phyloP scores from a whole-genome alignment of 352 stramenopile genomes.

The Plasmopara halstedii region DNA sequence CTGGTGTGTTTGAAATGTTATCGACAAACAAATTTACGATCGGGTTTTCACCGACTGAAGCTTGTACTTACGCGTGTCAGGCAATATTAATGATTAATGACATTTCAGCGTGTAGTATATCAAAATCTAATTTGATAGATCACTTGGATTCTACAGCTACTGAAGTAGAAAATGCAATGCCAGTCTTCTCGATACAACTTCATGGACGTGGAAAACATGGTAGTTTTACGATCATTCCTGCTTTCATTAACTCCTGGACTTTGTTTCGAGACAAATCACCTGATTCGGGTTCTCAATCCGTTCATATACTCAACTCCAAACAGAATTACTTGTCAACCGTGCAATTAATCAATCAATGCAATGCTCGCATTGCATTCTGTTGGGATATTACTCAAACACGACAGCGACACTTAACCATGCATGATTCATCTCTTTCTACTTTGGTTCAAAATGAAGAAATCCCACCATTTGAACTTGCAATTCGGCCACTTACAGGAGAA shows the following conservation, averaged over 20 bases:
- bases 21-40: conserved; percentile 37
- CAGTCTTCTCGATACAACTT: conserved; percentile 16
- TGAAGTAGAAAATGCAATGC: conserved; percentile 11
- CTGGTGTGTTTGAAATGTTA: conserved; percentile 34
- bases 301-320: conserved; percentile 6
- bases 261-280: conserved; percentile 4
- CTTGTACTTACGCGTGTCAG: conserved; percentile 17
- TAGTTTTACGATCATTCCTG: conserved; percentile 12
- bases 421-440: conserved; percentile 2
- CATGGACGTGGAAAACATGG: conserved; percentile 12
- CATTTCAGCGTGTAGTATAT: conserved; percentile 47
- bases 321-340: conserved; percentile 14
- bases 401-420: conserved; percentile 10
- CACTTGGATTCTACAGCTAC: conserved; percentile 16
- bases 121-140: conserved; percentile 31
- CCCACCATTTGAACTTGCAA: conserved; percentile 18
- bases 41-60: conserved; percentile 28
- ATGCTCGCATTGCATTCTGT: conserved; percentile 21
- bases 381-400: conserved; percentile 22
- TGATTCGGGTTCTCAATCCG: conserved; percentile 2
- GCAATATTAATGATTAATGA: conserved; percentile 39
- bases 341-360: conserved; percentile 25
- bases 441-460: neutral
- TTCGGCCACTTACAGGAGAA: conserved; percentile 15
- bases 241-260: conserved; percentile 11